phyloP scores from a whole-genome alignment of 2,329 filamentous ascomycete genomes.

The Calonectria pteridis region DNA sequence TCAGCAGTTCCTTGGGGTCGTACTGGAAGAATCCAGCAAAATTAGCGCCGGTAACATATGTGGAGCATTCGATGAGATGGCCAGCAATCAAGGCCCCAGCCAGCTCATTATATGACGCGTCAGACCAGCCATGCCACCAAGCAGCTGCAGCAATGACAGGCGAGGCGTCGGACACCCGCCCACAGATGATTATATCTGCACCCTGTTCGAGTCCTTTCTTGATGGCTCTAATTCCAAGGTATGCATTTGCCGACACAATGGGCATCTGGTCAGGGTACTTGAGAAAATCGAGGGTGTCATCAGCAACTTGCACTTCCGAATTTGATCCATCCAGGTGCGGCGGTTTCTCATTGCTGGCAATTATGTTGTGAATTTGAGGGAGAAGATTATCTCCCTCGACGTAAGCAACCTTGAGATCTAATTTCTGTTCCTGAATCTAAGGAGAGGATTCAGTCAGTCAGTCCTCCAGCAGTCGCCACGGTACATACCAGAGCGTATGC shows the following conservation, averaged over 20 bases:
- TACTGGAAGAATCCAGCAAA: neutral
- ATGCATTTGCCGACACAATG: neutral
- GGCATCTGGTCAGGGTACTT: neutral
- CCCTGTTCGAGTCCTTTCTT: neutral
- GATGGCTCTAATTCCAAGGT: neutral
- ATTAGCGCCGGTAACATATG: slow-evolving; percentile 43
- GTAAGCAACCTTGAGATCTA: neutral
- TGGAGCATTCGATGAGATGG: slow-evolving; percentile 46
- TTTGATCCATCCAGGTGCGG: neutral
- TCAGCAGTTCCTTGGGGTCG: neutral
- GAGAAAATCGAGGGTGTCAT: neutral
- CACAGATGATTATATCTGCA: slow-evolving; percentile 59
- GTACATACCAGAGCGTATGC: neutral
- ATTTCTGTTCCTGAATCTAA: neutral
- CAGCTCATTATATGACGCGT: slow-evolving; percentile 59
- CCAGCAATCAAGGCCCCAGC: slow-evolving; percentile 64
- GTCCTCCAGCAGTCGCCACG: neutral
- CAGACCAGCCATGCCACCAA: slow-evolving; percentile 63
- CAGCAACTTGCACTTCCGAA: neutral
- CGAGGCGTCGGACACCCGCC: slow-evolving; percentile 61
- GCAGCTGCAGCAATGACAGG: slow-evolving; percentile 68
- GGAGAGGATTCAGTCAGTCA: neutral
- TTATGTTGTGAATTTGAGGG: neutral
- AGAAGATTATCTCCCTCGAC: neutral
- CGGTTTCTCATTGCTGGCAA: neutral